These are phyloP conservation scores for Aureococcus anophagefferens DNA, from an alignment of 108 stramenopile genomes.

Conservation along the genomic window DNA sequence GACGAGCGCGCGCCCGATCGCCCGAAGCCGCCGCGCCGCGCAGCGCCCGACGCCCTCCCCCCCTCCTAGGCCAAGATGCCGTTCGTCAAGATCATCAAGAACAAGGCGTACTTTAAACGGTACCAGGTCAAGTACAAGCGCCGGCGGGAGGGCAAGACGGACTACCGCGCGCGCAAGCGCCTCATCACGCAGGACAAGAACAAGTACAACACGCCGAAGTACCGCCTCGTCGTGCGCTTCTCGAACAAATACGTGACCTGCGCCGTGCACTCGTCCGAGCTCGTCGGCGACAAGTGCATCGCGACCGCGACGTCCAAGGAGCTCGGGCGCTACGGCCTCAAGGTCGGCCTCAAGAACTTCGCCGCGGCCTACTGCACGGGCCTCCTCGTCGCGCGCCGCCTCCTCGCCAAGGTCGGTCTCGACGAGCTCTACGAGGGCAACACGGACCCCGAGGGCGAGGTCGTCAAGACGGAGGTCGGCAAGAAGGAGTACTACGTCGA, in stretches of 20 bases:
- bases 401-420: constrained; percentile 89
- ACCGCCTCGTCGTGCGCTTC: constrained; percentile 94
- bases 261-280: constrained; percentile 87
- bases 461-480: constrained; percentile 68
- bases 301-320: constrained; percentile 76
- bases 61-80: constrained; percentile 22
- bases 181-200: constrained; percentile 94
- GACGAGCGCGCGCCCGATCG: too few species aligned
- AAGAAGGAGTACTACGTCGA: constrained; percentile 92
- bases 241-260: constrained; percentile 81
- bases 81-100: constrained; percentile 91
- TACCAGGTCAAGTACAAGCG: constrained; percentile 99
- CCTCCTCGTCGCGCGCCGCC: constrained; percentile 83
- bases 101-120: constrained; percentile 93
- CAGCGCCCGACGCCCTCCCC: background rate
- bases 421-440: constrained; percentile 87
- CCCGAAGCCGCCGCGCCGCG: too few species aligned
- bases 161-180: constrained; percentile 97
- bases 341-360: constrained; percentile 97
- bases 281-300: constrained; percentile 90
- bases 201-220: constrained; percentile 98
- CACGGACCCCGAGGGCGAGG: constrained; percentile 71
- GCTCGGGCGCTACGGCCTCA: constrained; percentile 83
- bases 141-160: constrained; percentile 97
- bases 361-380: constrained; percentile 99